Base-by-base conservation (phyloP, 352 stramenopile genomes). In the Globisporangium paddicum region DNA sequence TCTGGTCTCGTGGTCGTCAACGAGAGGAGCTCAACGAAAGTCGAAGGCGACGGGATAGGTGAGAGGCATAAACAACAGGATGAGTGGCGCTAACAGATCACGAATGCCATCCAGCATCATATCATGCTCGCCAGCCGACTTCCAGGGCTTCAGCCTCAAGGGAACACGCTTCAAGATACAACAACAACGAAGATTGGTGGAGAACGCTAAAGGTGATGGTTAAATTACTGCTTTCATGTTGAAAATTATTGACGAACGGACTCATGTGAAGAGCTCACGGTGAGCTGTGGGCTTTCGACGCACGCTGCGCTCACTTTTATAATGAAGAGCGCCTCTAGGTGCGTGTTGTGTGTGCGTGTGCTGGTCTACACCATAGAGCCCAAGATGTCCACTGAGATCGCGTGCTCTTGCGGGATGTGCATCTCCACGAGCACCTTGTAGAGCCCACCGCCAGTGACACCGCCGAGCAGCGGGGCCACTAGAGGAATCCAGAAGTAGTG, bases 401-500 rank as follows among this genome's bases (percentile, higher is more conserved):
- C 26, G n/a, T 30, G n/a, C 18, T 53, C 9, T 16, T 51, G 26
- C 14, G 56, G 64, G 66, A 80, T 67, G 59, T 82, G 68, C 52
- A 73, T 73, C 41, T 64, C 57, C 58, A 82, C 56, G 19, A 77
- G 42, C 21, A 60, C 38, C 38, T 68, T 67, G 60, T 82, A 80
- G 19, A 66, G 42, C n/a, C 64, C 59, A 4, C 58, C 71, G 37
- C 73, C 71, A 0, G 67, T 16, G n/a, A 58, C 62, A 16, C 71
- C 73, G 25, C 75, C 75, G 2, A 74, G 30, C 37, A 77, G 58
- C 41, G 75, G 75, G 10, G 57, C 75, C 13, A 86, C 68, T 25
- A 86, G 65, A 14, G 75, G 75, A 3, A 86, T 52, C 75, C 72
- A 86, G 49, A 81, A 86, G 71, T 86, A 86, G 60, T 72, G 58